Percentiles rank a stretch among this genome's conserved stretches.
Conservation (phyloP, 2,329 filamentous ascomycete genomes). For the Trichoderma koningiopsis region DNA sequence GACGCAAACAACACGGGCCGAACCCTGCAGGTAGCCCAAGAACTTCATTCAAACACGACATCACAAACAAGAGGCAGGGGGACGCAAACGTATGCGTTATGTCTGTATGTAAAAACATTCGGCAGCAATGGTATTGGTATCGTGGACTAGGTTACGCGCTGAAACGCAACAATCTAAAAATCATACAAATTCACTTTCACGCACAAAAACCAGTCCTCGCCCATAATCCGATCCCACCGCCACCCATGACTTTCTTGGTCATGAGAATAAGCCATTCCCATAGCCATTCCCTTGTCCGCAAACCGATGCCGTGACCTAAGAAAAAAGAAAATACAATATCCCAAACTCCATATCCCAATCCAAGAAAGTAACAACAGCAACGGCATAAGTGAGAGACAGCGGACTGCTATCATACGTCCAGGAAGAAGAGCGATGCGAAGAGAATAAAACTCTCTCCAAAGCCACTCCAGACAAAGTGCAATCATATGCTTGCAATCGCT, state of each 20-base stretch:
- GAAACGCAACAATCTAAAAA: conserved; percentile 26
- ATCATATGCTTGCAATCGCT: background rate
- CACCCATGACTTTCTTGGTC: conserved; percentile 13
- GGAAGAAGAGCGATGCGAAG: background rate
- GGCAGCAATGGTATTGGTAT: conserved; percentile 28
- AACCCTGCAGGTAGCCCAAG: background rate
- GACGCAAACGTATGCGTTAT: background rate
- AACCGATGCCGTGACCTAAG: conserved; percentile 4
- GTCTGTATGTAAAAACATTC: background rate
- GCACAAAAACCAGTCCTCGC: conserved; percentile 27
- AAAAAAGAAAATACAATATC: background rate
- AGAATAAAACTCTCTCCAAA: background rate
- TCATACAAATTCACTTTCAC: conserved; percentile 25
- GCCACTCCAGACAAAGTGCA: background rate
- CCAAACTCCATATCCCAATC: background rate
- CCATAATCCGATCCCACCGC: conserved; percentile 22
- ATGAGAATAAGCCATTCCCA: conserved; percentile 4
- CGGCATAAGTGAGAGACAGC: background rate
- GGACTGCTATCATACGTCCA: background rate
- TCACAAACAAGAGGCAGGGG: background rate
- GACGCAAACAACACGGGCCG: background rate
- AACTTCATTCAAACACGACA: background rate
- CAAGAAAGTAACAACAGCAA: background rate
- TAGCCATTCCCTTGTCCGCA: conserved; percentile 8
- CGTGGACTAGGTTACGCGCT: conserved; percentile 28